A percentile compares a stretch with the other conserved stretches of the same genome.
phyloP scores from a whole-genome alignment of 805 yeast species.

The Teunomyces barrocoloradensis region DNA sequence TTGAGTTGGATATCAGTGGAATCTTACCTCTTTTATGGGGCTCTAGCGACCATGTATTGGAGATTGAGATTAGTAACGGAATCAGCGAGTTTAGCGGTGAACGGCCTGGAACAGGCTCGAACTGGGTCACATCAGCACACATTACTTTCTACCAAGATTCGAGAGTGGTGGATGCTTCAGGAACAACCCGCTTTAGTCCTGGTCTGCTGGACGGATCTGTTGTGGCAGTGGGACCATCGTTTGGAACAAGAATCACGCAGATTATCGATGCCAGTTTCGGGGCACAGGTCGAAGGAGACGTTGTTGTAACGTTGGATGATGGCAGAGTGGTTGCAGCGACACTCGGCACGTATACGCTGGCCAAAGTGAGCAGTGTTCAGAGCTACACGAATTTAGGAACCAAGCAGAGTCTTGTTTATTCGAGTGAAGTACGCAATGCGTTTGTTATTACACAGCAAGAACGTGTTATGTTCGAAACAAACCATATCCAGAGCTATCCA shows the following conservation, averaged over 20 bases:
- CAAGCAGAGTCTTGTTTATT: neutral
- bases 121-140: constrained; percentile 63
- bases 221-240: neutral
- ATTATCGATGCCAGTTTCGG: constrained; percentile 33
- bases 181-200: constrained; percentile 29
- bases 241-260: constrained; percentile 27
- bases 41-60: constrained; percentile 28
- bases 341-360: neutral
- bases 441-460: neutral
- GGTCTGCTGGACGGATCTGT: constrained; percentile 2
- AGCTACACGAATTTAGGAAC: neutral
- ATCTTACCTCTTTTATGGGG: constrained; percentile 68
- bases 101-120: constrained; percentile 33
- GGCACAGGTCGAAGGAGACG: constrained; percentile 30
- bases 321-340: constrained; percentile 33
- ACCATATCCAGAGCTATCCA: neutral
- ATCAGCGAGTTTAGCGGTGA: constrained; percentile 28
- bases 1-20: constrained; percentile 68
- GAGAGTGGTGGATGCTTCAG: constrained; percentile 36
- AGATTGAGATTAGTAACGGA: constrained; percentile 55
- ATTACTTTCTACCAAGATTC: constrained; percentile 53
- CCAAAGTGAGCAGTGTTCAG: neutral
- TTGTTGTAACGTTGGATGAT: constrained; percentile 36
- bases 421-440: neutral
- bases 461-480: neutral